A percentile compares a stretch with the other conserved stretches of the same genome.
Evolutionary conservation across 306 rosid genomes (phyloP).

Genomic region (Fagus sylvatica): DNA sequence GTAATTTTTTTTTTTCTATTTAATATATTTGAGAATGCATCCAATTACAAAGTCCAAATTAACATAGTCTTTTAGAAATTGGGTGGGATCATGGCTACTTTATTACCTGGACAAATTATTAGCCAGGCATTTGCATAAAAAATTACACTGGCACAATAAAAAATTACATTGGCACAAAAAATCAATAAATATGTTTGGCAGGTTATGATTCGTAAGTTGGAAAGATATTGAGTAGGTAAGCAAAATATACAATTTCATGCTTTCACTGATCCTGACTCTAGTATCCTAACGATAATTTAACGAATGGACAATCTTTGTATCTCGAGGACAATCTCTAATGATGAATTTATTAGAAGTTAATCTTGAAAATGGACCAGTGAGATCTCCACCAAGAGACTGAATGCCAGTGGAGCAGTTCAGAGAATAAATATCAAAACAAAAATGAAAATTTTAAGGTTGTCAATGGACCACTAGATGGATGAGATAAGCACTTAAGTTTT

Average conservation of each 20-base stretch:
- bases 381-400: conserved; percentile 6
- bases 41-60: too few relatives aligned
- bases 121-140: too few relatives aligned
- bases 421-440: conserved; percentile 15
- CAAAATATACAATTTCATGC: conserved; percentile 59
- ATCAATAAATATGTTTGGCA: conserved; percentile 6
- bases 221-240: conserved; percentile 41
- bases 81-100: too few relatives aligned
- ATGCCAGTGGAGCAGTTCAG: conserved; percentile 22
- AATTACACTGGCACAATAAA: too few relatives aligned
- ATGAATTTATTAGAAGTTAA: conserved; percentile 2
- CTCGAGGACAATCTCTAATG: conserved; percentile 32
- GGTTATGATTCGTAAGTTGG: conserved; percentile 6
- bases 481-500: background rate
- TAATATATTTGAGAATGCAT: too few relatives aligned
- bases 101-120: too few relatives aligned
- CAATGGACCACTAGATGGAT: conserved; percentile 2
- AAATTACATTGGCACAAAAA: too few relatives aligned
- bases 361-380: conserved; percentile 7
- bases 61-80: too few relatives aligned
- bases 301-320: conserved; percentile 41
- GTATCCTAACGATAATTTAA: conserved; percentile 22
- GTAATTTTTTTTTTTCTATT: too few relatives aligned
- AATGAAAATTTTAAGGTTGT: background rate
- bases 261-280: conserved; percentile 5